Conservation (phyloP, 2,329 filamentous ascomycete genomes). For the Rhytidhysteron rufulum region DNA sequence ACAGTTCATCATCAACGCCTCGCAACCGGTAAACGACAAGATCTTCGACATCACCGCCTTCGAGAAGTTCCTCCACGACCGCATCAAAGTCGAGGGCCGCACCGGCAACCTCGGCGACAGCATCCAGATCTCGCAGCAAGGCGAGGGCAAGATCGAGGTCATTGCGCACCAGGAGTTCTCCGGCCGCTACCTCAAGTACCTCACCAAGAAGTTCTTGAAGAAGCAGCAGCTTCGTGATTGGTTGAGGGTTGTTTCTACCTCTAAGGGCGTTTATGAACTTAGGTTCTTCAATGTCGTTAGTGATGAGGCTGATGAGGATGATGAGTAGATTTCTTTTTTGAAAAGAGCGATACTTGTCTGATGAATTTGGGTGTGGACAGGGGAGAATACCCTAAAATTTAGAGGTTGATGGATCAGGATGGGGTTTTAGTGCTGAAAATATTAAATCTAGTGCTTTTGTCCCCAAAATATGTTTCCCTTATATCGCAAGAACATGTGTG, state of each 20-base stretch:
- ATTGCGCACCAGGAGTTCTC: constrained; percentile 97
- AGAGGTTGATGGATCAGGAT: too few relatives aligned
- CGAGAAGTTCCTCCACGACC: constrained; percentile 99
- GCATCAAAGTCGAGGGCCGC: constrained; percentile 99
- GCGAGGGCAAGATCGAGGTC: constrained; percentile 97
- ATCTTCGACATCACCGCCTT: constrained; percentile 99
- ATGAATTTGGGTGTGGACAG: too few relatives aligned
- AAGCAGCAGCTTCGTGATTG: constrained; percentile 99
- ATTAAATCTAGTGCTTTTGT: too few relatives aligned
- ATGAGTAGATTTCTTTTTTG: constrained; percentile 74
- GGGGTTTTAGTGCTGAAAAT: too few relatives aligned
- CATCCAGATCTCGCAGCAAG: constrained; percentile 83
- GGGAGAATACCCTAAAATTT: too few relatives aligned
- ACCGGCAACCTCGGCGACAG: constrained; percentile 96
- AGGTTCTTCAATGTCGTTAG: constrained; percentile 99
- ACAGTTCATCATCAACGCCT: constrained; percentile 98
- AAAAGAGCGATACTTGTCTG: too few relatives aligned
- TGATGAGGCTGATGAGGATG: constrained; percentile 95
- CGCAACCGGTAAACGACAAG: constrained; percentile 97
- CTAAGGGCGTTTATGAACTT: constrained; percentile 98
- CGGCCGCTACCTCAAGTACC: constrained; percentile 99
- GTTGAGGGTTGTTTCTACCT: constrained; percentile 97
- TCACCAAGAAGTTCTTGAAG: constrained; percentile 99
- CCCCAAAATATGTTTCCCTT: too few relatives aligned
- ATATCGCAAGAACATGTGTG: too few relatives aligned